Percentiles rank a stretch among this genome's conserved stretches.
phyloP scores from a whole-genome alignment of 2,329 filamentous ascomycete genomes.

The Colletotrichum sp. region DNA sequence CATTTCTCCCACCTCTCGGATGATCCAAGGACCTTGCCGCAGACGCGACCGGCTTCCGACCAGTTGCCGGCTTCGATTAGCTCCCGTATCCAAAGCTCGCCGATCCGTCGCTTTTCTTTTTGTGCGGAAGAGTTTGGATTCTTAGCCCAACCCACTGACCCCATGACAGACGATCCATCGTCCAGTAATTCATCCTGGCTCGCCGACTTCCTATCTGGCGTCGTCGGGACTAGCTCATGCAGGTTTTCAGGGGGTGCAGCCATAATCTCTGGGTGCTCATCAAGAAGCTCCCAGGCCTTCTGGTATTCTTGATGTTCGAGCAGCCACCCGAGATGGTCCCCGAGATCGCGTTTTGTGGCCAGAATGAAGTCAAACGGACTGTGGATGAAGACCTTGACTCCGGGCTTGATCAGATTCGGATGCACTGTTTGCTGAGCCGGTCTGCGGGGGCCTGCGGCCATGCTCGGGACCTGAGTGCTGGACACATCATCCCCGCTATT shows the following conservation, averaged over 20 bases:
- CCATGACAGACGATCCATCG: slow-evolving; percentile 67
- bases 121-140: slow-evolving; percentile 53
- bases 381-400: slow-evolving; percentile 85
- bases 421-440: slow-evolving; percentile 40
- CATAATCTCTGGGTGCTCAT: slow-evolving; percentile 83
- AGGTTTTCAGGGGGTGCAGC: slow-evolving; percentile 43
- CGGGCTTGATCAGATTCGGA: slow-evolving; percentile 59
- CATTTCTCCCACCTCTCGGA: slow-evolving; percentile 92
- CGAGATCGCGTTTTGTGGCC: slow-evolving; percentile 83
- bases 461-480: slow-evolving; percentile 48
- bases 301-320: slow-evolving; percentile 81
- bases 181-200: slow-evolving; percentile 74
- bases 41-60: slow-evolving; percentile 78
- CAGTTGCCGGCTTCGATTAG: slow-evolving; percentile 79
- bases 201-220: slow-evolving; percentile 43
- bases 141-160: slow-evolving; percentile 51
- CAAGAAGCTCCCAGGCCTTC: slow-evolving; percentile 86
- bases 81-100: slow-evolving; percentile 92
- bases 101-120: slow-evolving; percentile 88
- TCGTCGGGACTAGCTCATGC: slow-evolving; percentile 43
- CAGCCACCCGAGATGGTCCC: slow-evolving; percentile 87
- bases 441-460: slow-evolving; percentile 35
- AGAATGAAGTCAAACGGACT: slow-evolving; percentile 97
- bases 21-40: slow-evolving; percentile 81
- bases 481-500: slow-evolving; percentile 66